Base-by-base conservation (phyloP, 2,329 filamentous ascomycete species). In the Fusarium clavum region DNA sequence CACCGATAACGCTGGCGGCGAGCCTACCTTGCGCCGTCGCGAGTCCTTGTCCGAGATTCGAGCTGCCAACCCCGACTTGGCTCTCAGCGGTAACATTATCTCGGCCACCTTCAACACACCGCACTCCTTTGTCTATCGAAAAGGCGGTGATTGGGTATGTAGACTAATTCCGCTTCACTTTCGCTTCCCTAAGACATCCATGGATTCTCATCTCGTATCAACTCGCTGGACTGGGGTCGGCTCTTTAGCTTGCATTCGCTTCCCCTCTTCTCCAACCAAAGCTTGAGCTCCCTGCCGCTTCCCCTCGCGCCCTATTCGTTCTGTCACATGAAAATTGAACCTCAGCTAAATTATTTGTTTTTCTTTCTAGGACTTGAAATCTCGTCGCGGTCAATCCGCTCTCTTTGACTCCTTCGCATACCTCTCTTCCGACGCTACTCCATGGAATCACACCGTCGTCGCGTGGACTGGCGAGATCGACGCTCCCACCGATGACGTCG, bases 391-490 rank as follows among this genome's bases (percentile, higher is more conserved):
- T 58, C 95, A 94, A 62, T 98, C 95, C 14, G 94, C 95, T 18
- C 87, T 98, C 34, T 97, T 97, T 81, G 94, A 98, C 79, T 94
- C 94, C 12, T 94, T 98, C 76, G 88, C 91, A 59, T 91, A 97
- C 80, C 89, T 98, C 46, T 93, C 94, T 6, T 97, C 94, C n/a
- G 86, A 91, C 59, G 87, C 92, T 45, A 91, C 91, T 4, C 90
- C 91, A 22, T 98, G 94, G 94, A 93, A 94, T 75, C 95, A 98
- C 82, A 96, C 91, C 1, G 87, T 98, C 8, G 92, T 98, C 56
- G 94, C 94, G 47, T 98, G 95, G 95, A 97, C 95, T 5, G 95
- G 95, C 62, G 95, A 98, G 79, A 91, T 95, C 63, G 88, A 90
- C 61, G 82, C 80, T 6, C 81, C 84, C 5, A 67, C 77, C 43